Base-by-base conservation (phyloP, 2,329 filamentous ascomycete genomes). In the Triangularia verruculosa region DNA sequence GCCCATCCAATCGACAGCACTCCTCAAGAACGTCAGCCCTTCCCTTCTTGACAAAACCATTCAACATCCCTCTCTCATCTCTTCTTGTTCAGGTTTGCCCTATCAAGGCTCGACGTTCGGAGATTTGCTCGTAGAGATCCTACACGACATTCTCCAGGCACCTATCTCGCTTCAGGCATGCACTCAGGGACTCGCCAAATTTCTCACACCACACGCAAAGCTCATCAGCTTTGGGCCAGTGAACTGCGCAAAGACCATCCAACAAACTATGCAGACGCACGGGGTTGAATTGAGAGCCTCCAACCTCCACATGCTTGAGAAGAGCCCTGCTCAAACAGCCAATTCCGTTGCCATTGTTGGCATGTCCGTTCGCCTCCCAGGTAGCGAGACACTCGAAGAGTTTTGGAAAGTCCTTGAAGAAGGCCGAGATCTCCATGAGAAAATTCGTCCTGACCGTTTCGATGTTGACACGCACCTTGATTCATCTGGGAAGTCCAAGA, bases 391-490 rank as follows among this genome's bases (percentile, higher is more conserved):
- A 1, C 27, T 58, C 1, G 60, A 64, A 22, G 60, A 62, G 53
- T 66, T 66, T 15, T 66, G 65, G 65, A 30, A 61, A 24, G 54
- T 64, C 1, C 53, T 66, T 0, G 47, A 58, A 15, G 59, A 62
- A 2, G 65, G 65, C 15, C 57, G 57, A 4, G 62, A 66, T 52
- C 47, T 64, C 5, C 57, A 62, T 30, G 59, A 58, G 20, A 57
- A 64, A 32, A 64, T 66, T 24, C 59, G 58, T 1, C 53, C 62
- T 3, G 65, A 67, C 34, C 65, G 65, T 6, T 67, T 67, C 55
- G 58, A 67, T 51, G 9, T 57, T 17, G 22, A 63, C 27, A 61
- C 57, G 3, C 63, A 63, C 34, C 59, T 53, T 55, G 61, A 67
- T 39, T 30, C 65, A 2, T 59, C 60, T 11, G 63, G 60, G 4